Base-by-base conservation (phyloP, 1,284 basidiomycete species). In the Ganoderma sinense region DNA sequence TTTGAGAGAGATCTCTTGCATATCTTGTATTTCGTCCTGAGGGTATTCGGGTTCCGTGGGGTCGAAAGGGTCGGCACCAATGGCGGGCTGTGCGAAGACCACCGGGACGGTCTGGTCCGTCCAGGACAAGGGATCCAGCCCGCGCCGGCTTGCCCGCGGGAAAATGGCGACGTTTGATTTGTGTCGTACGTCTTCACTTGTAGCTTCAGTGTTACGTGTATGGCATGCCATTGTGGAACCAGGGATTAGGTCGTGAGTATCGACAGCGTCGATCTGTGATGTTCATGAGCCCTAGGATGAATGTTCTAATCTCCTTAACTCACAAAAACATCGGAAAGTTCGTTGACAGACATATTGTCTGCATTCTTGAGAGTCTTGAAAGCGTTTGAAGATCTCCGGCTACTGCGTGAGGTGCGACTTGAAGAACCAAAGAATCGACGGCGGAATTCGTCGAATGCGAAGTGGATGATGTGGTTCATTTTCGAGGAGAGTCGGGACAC, bases 121-220 rank as follows among this genome's bases (percentile, higher is more conserved):
- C 41, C 56, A 45, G 10, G 61, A 60, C 20, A 20, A 48, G 13
- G 14, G 41, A 1, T 10, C 31, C 2, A 39, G 39, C 20, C 29
- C 43, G 14, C 41, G 40, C 39, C 40, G 29, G 41, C n/a, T 20
- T 16, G 16, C 20, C 1, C 14, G 20, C 6, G 18, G 45, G 31
- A 48, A 66, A 33, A 66, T 31, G 1, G 65, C 65, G 2, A 41
- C 33, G 58, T 66, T 31, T 14, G 26, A 2, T n/a, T 48, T 59
- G 33, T 39, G 43, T 4, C n/a, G 10, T 7, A 7, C 40, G 10
- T 13, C 39, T 23, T 40, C n/a, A 5, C 39, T 11, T 23, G 6
- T 41, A 3, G 23, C 4, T 14, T 7, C 2, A 8, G n/a, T n/a
- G 8, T 48, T n/a, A 8, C n/a, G 45, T 20, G 1, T 10, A 23